Evolutionary conservation across 139 green algal species (phyloP), one percentile per base, ranked within the genome.

Genomic region (Pycnococcus provasolii): DNA sequence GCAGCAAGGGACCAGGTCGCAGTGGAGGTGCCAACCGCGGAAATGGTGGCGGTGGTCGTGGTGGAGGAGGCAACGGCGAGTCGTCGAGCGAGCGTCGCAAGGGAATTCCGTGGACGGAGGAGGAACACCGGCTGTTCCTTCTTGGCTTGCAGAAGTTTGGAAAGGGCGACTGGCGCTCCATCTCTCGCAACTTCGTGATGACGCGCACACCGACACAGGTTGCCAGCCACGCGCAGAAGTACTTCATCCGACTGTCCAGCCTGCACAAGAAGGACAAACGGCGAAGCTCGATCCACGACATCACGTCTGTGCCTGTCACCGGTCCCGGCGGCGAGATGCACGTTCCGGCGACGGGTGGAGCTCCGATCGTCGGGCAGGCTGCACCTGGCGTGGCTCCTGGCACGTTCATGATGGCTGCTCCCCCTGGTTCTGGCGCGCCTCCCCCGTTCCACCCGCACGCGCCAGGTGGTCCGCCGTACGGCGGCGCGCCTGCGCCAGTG

Each of bases 121-220:
- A 96, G 67, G 90, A 96, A 78, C 90, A 96, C 77, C 76, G 84
- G 6, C 77, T 94, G 1, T 96, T 96, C 75, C 71, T 96, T 53
- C 77, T 95, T 70, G 90, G 90, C 0, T 73, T 96, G 45, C 77
- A 80, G 11, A 93, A 96, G 79, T 96, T 91, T 73, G 90, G 90
- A 53, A 96, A 96, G 72, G 90, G 90, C 45, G 90, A 95, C 76
- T 96, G 90, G 90, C 82, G 90, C 9, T 84, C 63, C 77, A 96
- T 96, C 47, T 88, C 83, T 3, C 80, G 90, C 39, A 90, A 92
- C 62, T 96, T 92, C 79, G 90, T 96, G 43, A 80, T 92, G 41
- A 84, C 86, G 0, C 78, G 90, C 3, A 96, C 90, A 1, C 90
- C 90, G n/a, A 96, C 90, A 1, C 77, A 83, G 58, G 90, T 96